phyloP scores from a whole-genome alignment of 805 yeast genomes.

The Saccharomyces kudriavzevii region DNA sequence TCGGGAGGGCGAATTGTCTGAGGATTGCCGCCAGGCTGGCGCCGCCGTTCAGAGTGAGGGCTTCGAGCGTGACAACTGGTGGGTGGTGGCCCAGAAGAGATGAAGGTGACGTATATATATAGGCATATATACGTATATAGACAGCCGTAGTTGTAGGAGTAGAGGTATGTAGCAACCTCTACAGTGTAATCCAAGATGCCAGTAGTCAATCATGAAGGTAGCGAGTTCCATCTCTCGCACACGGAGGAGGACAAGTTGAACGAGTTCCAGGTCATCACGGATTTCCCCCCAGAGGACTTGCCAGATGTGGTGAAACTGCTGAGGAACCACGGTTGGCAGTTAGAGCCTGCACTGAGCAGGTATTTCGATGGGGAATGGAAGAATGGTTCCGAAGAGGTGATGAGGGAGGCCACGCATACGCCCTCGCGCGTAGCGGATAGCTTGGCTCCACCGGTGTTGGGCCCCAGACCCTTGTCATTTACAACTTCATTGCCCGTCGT shows the following conservation, averaged over 20 bases:
- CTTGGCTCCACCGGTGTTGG: background rate
- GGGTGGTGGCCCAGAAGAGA: conserved; percentile 45
- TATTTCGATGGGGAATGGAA: conserved; percentile 52
- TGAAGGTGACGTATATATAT: background rate
- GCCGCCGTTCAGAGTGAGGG: conserved; percentile 61
- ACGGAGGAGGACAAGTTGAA: conserved; percentile 38
- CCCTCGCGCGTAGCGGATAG: conserved; percentile 7
- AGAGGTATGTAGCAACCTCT: background rate
- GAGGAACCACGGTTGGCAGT: conserved; percentile 47
- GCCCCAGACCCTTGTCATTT: background rate
- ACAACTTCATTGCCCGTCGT: conserved; percentile 26
- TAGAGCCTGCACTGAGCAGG: conserved; percentile 52
- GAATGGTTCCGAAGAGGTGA: conserved; percentile 3
- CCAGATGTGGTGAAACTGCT: conserved; percentile 41
- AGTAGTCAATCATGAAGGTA: conserved; percentile 13
- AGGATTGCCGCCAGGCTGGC: conserved; percentile 65
- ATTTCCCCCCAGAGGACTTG: conserved; percentile 40
- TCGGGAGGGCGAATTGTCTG: conserved; percentile 70
- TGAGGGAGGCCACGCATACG: background rate
- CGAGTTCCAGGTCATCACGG: conserved; percentile 45
- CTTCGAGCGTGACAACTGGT: conserved; percentile 94
- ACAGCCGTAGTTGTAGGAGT: background rate
- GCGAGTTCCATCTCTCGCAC: conserved; percentile 30
- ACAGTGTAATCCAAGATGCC: conserved; percentile 17
- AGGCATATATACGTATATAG: background rate